Percentiles rank a stretch among this genome's conserved stretches.
phyloP scores from a whole-genome alignment of 768 basidiomycete genomes.

The Boletus sp. region DNA sequence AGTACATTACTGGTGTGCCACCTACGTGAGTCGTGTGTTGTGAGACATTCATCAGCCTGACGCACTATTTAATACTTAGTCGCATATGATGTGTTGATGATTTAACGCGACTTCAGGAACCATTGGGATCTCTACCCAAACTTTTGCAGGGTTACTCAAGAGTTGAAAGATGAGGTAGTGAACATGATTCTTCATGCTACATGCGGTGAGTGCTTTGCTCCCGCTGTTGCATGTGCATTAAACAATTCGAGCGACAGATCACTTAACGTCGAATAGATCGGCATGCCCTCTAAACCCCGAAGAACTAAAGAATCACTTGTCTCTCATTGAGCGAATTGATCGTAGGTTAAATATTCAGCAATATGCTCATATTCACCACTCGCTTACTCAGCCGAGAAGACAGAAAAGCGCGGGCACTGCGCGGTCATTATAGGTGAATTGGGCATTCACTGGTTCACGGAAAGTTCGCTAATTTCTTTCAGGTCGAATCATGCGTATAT shows the following conservation, averaged over 20 bases:
- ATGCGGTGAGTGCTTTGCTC: slow-evolving; percentile 16
- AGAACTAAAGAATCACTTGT: slow-evolving; percentile 21
- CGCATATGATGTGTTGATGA: neutral
- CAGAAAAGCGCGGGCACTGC: slow-evolving; percentile 11
- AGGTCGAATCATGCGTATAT: slow-evolving; percentile 32
- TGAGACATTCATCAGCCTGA: slow-evolving; percentile 3
- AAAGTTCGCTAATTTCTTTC: slow-evolving; percentile 1
- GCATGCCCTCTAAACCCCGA: slow-evolving; percentile 19
- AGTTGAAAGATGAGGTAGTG: slow-evolving; percentile 25
- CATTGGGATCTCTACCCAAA: slow-evolving; percentile 35
- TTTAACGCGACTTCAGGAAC: slow-evolving; percentile 24
- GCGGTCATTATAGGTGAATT: slow-evolving; percentile 22
- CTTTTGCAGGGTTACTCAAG: slow-evolving; percentile 24
- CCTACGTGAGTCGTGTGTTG: slow-evolving; percentile 4
- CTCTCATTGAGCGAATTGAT: slow-evolving; percentile 25
- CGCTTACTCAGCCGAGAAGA: slow-evolving; percentile 7
- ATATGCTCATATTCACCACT: neutral
- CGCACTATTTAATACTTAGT: neutral
- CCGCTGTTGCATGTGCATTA: neutral
- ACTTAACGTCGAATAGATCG: slow-evolving; percentile 27
- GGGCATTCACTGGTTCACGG: neutral
- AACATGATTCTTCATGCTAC: slow-evolving; percentile 27
- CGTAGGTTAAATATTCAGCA: slow-evolving; percentile 10
- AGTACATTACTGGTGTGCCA: slow-evolving; percentile 36
- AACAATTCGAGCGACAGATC: slow-evolving; percentile 13